Conservation (phyloP, 2,329 filamentous ascomycete species). For the Verticillium isaacii region DNA sequence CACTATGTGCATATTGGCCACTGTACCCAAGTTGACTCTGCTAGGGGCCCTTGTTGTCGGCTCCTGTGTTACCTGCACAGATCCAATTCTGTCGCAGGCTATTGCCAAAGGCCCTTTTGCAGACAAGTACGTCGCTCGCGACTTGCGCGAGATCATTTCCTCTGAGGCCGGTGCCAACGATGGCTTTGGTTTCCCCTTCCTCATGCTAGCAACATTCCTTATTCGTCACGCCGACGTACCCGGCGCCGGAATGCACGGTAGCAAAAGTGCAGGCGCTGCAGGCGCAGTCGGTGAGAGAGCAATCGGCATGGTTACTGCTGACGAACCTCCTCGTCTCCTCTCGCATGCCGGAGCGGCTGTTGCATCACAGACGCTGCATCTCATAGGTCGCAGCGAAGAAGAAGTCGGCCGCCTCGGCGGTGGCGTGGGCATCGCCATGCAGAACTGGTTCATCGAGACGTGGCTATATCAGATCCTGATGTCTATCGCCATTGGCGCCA, state of each 20-base stretch:
- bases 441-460: slow-evolving; percentile 40
- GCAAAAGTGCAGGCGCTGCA: not conserved
- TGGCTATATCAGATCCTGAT: slow-evolving; percentile 42
- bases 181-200: slow-evolving; percentile 50
- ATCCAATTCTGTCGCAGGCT: slow-evolving; percentile 55
- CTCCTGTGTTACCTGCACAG: slow-evolving; percentile 56
- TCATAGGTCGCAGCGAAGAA: not conserved
- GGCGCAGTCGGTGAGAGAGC: not conserved
- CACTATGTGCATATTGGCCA: slow-evolving; percentile 47
- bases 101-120: slow-evolving; percentile 58
- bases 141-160: slow-evolving; percentile 55
- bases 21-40: slow-evolving; percentile 49
- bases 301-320: slow-evolving; percentile 27
- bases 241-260: slow-evolving; percentile 6
- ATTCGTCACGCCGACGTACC: slow-evolving; percentile 36
- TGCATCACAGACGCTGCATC: not conserved
- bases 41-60: slow-evolving; percentile 51
- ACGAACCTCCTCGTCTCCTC: slow-evolving; percentile 1
- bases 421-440: slow-evolving; percentile 39
- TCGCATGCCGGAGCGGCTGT: slow-evolving; percentile 7
- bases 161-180: slow-evolving; percentile 58
- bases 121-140: slow-evolving; percentile 53
- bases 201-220: slow-evolving; percentile 39
- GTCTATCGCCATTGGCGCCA: slow-evolving; percentile 33
- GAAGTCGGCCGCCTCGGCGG: slow-evolving; percentile 46